Evolutionary conservation across 2,329 filamentous ascomycete genomes (phyloP).

Genomic region (Gliomastix tumulicola): DNA sequence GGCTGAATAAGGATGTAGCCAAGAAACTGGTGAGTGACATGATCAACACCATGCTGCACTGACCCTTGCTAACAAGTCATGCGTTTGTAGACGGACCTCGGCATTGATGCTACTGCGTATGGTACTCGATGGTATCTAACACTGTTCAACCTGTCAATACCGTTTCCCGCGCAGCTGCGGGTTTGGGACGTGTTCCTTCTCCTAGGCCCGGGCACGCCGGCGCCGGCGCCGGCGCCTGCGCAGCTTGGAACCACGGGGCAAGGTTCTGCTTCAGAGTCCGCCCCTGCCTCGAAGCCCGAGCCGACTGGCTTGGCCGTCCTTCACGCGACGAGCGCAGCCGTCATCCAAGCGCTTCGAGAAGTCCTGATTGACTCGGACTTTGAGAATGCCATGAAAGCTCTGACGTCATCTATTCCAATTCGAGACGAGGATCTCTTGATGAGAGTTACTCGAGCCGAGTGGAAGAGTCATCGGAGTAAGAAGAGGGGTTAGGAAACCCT

Average conservation of each 20-base stretch:
- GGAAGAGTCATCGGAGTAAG: slow-evolving; percentile 56
- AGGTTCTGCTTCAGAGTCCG: too few relatives aligned
- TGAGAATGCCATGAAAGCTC: slow-evolving; percentile 94
- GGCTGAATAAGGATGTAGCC: slow-evolving; percentile 78
- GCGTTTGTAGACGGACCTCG: slow-evolving; percentile 57
- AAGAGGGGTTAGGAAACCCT: slow-evolving; percentile 28
- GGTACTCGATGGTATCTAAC: slow-evolving; percentile 97
- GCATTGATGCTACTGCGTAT: slow-evolving; percentile 84
- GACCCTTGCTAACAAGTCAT: background rate
- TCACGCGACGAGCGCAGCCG: slow-evolving; percentile 81
- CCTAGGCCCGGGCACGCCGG: slow-evolving; percentile 49
- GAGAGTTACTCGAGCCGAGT: slow-evolving; percentile 82
- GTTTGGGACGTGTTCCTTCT: slow-evolving; percentile 99
- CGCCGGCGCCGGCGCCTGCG: slow-evolving; percentile 5
- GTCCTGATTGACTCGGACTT: slow-evolving; percentile 90
- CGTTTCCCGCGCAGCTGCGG: slow-evolving; percentile 86
- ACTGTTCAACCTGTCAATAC: slow-evolving; percentile 93
- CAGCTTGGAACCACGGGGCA: too few relatives aligned
- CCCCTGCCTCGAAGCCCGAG: too few relatives aligned
- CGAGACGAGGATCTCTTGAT: slow-evolving; percentile 92
- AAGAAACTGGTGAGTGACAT: slow-evolving; percentile 70
- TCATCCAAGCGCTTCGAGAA: slow-evolving; percentile 85
- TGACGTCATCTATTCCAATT: slow-evolving; percentile 90
- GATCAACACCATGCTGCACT: background rate
- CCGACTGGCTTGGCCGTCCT: slow-evolving; percentile 68